These are phyloP conservation scores for Leucaena leucocephala DNA, from an alignment of 306 rosid genomes.

Conservation along the genomic window DNA sequence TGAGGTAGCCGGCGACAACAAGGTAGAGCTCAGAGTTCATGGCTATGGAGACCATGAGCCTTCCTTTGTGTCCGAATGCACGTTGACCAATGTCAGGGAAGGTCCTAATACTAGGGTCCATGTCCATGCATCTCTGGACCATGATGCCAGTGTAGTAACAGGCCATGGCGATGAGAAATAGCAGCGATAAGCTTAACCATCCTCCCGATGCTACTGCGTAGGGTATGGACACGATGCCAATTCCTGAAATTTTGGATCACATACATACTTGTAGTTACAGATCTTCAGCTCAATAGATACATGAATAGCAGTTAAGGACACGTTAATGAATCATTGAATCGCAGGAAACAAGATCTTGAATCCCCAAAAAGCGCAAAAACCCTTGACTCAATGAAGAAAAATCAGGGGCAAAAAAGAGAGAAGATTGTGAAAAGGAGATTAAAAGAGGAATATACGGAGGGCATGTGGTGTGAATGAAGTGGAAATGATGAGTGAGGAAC, in stretches of 20 bases:
- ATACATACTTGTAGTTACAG: neutral
- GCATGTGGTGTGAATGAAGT: neutral
- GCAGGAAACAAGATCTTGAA: too few relatives aligned
- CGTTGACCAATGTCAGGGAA: slow-evolving; percentile 75
- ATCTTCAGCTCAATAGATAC: neutral
- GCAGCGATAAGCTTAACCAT: slow-evolving; percentile 72
- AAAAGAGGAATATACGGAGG: neutral
- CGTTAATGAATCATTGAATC: too few relatives aligned
- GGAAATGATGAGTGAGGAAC: neutral
- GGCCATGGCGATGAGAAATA: slow-evolving; percentile 55
- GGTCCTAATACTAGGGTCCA: slow-evolving; percentile 57
- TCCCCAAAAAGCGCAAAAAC: too few relatives aligned
- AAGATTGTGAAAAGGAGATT: neutral
- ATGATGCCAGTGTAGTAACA: slow-evolving; percentile 71
- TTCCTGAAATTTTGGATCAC: slow-evolving; percentile 54
- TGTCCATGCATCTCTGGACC: slow-evolving; percentile 78
- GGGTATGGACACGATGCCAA: slow-evolving; percentile 76
- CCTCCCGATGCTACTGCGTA: slow-evolving; percentile 80
- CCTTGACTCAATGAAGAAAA: too few relatives aligned
- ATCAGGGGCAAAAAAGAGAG: neutral
- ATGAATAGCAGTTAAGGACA: too few relatives aligned
- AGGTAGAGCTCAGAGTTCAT: slow-evolving; percentile 75
- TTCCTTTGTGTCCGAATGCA: slow-evolving; percentile 75
- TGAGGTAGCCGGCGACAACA: slow-evolving; percentile 75
- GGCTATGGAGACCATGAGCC: slow-evolving; percentile 52